Base-by-base conservation (phyloP, 2,329 filamentous ascomycete genomes). In the Fusarium floridanum region DNA sequence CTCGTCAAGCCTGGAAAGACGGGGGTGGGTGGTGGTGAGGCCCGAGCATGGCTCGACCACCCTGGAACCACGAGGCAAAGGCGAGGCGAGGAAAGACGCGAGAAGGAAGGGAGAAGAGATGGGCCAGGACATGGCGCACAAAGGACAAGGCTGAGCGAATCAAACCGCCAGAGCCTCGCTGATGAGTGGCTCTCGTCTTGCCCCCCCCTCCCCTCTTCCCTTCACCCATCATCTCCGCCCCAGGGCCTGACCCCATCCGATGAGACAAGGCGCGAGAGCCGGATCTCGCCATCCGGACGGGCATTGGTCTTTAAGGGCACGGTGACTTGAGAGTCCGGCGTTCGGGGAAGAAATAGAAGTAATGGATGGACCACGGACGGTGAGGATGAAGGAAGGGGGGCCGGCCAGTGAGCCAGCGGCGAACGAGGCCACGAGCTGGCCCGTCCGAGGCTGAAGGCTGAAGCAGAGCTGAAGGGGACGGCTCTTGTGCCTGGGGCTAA, bases 131-230 rank as follows among this genome's bases (percentile, higher is more conserved):
- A 71, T 68, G 43, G 39, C 29, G 48, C 59, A 50, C 17, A 24
- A 63, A 17, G 63, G 64, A 70, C 76, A 73, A 78, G 76, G 76
- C 76, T 78, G 76, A 78, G 67, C 75, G 67, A 70, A 75, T 76
- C 70, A 73, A 74, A 70, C 67, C 39, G 24, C 50, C 48, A 66
- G 71, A 76, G 76, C 71, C 76, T 76, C 66, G 76, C 64, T 67
- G 61, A 68, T 68, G 64, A 68, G 59, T 67, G 60, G 68, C 60
- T 39, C 59, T 65, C 56, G 9, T 63, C 48, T 32, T 61, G 64
- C 53, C 61, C 65, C 43, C 63, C 48, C 22, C 22, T 22, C 63
- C 48, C 2, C 22, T 57, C 24, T 24, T 73, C 65, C 70, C 43
- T 66, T 72, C 72, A 73, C 60, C 72, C 72, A 63, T 64, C 66